phyloP scores from a whole-genome alignment of 2,329 filamentous ascomycete genomes.

The Hypoxylon sp. region DNA sequence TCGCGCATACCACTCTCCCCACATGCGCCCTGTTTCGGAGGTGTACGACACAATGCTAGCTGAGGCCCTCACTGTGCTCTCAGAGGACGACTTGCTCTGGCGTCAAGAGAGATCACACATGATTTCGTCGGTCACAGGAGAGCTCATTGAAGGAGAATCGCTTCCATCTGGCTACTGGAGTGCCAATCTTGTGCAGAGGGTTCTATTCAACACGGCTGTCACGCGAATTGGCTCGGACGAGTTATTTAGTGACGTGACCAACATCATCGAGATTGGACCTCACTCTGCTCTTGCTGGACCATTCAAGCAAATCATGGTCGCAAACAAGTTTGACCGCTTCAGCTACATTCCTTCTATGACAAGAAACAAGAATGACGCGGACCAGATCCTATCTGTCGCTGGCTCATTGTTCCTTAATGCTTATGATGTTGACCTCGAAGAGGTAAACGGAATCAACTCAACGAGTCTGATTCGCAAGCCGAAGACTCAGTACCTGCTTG shows the following conservation, averaged over 20 bases:
- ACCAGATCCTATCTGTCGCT: slow-evolving; percentile 45
- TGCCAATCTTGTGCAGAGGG: slow-evolving; percentile 47
- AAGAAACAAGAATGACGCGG: slow-evolving; percentile 45
- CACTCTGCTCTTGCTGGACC: slow-evolving; percentile 54
- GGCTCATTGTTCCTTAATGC: slow-evolving; percentile 49
- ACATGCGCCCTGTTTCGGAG: slow-evolving; percentile 60
- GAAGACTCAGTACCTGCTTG: slow-evolving; percentile 42
- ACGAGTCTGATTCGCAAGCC: slow-evolving; percentile 31
- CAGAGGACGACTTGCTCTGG: slow-evolving; percentile 7
- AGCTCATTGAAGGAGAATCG: slow-evolving; percentile 20
- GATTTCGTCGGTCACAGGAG: slow-evolving; percentile 30
- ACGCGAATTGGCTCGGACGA: slow-evolving; percentile 56
- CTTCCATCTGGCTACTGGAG: slow-evolving; percentile 49
- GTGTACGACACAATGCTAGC: slow-evolving; percentile 37
- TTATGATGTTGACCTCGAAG: slow-evolving; percentile 47
- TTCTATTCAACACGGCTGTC: slow-evolving; percentile 56
- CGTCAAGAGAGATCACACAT: slow-evolving; percentile 8
- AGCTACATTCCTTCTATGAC: slow-evolving; percentile 40
- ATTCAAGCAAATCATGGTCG: slow-evolving; percentile 55
- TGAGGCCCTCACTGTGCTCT: slow-evolving; percentile 2
- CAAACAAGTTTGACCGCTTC: slow-evolving; percentile 34
- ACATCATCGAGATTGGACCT: slow-evolving; percentile 51
- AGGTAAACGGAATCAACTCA: slow-evolving; percentile 36
- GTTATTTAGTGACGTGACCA: slow-evolving; percentile 46
- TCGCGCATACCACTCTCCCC: slow-evolving; percentile 54